Evolutionary conservation across 1,139 yeast species (phyloP).

Genomic region (Pneumocystis jirovecii): DNA sequence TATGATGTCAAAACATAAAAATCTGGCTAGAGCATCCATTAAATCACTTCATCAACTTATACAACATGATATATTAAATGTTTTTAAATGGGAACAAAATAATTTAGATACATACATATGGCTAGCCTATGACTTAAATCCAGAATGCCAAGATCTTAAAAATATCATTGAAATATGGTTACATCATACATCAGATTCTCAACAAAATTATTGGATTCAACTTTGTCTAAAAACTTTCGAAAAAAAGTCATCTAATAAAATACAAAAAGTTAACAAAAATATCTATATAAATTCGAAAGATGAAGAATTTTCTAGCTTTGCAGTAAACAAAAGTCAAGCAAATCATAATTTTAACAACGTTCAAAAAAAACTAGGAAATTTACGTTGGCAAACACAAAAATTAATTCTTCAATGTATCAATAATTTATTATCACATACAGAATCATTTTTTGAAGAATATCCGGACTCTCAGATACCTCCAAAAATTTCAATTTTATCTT

Average conservation of each 20-base stretch:
- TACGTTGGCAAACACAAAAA: conserved; percentile 54
- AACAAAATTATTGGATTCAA: conserved; percentile 26
- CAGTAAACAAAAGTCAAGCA: conserved; percentile 17
- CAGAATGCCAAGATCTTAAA: conserved; percentile 15
- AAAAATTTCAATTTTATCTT: conserved; percentile 24
- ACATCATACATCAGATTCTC: conserved; percentile 22
- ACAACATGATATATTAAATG: not conserved
- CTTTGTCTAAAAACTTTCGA: conserved; percentile 25
- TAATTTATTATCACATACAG: conserved; percentile 34
- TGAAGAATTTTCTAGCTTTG: conserved; percentile 34
- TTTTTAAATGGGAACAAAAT: not conserved
- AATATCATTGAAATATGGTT: conserved; percentile 25
- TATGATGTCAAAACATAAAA: conserved; percentile 22
- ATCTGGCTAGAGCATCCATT: conserved; percentile 23
- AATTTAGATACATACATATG: conserved; percentile 11
- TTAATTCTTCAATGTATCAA: conserved; percentile 47
- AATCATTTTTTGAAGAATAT: conserved; percentile 9
- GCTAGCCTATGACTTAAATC: not conserved
- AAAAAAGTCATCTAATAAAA: conserved; percentile 18
- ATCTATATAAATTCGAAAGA: conserved; percentile 19
- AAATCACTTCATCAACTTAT: conserved; percentile 25
- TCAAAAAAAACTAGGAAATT: conserved; percentile 25
- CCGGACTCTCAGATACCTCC: conserved; percentile 1
- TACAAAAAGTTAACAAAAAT: conserved; percentile 23
- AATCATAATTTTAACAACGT: not conserved